phyloP scores from a whole-genome alignment of 768 basidiomycete genomes.

The Boletus pseudo-olivaceus region DNA sequence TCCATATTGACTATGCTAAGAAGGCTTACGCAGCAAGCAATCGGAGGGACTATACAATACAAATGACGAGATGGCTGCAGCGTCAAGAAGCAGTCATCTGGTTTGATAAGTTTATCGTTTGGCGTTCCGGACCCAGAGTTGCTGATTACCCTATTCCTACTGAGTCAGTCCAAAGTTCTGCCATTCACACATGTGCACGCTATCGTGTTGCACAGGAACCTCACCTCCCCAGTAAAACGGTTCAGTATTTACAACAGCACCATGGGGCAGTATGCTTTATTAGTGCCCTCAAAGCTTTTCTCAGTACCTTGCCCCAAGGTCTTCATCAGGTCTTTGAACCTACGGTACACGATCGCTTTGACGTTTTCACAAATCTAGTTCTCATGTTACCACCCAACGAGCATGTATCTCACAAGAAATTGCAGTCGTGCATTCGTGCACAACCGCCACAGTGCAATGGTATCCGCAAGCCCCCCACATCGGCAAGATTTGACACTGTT shows the following conservation, averaged over 20 bases:
- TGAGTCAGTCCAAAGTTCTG: too few relatives aligned
- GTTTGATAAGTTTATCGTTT: neutral
- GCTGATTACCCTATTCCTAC: too few relatives aligned
- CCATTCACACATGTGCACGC: too few relatives aligned
- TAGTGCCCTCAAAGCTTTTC: neutral
- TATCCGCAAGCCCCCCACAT: too few relatives aligned
- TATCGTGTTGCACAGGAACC: too few relatives aligned
- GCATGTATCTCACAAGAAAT: too few relatives aligned
- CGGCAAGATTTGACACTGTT: too few relatives aligned
- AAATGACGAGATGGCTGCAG: slow-evolving; percentile 1
- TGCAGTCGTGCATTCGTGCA: too few relatives aligned
- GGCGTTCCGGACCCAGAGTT: too few relatives aligned
- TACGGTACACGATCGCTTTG: neutral
- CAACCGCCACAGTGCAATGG: too few relatives aligned
- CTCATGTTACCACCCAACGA: neutral
- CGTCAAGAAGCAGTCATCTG: neutral
- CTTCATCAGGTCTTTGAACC: neutral
- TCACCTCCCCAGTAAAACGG: too few relatives aligned
- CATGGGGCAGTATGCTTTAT: neutral
- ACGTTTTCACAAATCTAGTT: neutral
- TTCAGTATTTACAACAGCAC: neutral
- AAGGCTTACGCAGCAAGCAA: neutral
- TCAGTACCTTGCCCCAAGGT: neutral
- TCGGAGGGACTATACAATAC: neutral
- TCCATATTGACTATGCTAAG: neutral